Base-by-base conservation (phyloP, 129 eudicot species). In the Lactuca sativa region DNA sequence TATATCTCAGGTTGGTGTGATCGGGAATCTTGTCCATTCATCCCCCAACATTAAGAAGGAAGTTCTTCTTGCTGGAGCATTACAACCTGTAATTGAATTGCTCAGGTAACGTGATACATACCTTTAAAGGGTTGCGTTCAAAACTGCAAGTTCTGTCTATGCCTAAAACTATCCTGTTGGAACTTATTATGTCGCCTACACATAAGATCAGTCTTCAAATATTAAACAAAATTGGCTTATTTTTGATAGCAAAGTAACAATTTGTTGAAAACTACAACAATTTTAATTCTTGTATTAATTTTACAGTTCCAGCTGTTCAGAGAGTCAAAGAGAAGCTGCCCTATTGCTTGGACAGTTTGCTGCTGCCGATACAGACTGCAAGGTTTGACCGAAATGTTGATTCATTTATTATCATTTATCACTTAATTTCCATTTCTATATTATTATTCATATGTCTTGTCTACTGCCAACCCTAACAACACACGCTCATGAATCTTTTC, bases 301-400 rank as follows among this genome's bases (percentile, higher is more conserved):
- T 33, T 9, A 34, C 85, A 85, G 90, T 67, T 85, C 90, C 41
- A 67, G 82, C 72, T 85, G 90, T 73, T 59, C 82, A 13, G 90
- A 85, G 78, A 85, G 90, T 59, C 90, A 82, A 76, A 64, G 90
- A 56, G 90, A 85, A 69, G 90, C 90, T 72, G 90, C 90, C 66
- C 74, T 85, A 48, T 72, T 85, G 69, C 90, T 85, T 69, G 90
- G 90, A 32, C 90, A 85, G 62, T 85, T 85, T 77, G 90, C 90
- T 5, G 86, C 90, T 16, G 81, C 87, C 0, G 90, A 85, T 85
- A 82, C 90, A 65, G 90, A 85, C 66, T 85, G 90, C 87, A 85
- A 85, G 90, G 90, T 85, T 85, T 53, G 53, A 62, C 62, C 11
- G 15, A 32, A 41, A 67, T 54, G 31, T 55, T 61, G 30, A 44